Evolutionary conservation across 371 early-diverging fungal species (phyloP).

Genomic region (Lichtheimia hyalospora): DNA sequence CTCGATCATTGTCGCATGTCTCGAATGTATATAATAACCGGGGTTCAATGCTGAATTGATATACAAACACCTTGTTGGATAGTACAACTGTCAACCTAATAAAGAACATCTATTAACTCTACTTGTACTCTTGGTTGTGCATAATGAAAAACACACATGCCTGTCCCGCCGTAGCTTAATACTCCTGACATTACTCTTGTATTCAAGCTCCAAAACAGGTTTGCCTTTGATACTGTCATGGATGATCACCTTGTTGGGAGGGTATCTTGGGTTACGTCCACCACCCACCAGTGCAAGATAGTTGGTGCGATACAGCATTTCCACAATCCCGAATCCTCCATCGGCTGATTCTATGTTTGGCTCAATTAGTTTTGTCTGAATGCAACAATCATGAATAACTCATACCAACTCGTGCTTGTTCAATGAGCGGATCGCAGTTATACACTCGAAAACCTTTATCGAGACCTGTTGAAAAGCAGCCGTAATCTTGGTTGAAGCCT

Average conservation of each 20-base stretch:
- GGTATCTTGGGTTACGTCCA: slow-evolving; percentile 84
- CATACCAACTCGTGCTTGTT: slow-evolving; percentile 79
- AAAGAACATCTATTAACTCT: background rate
- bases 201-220: slow-evolving; percentile 79
- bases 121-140: background rate
- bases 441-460: slow-evolving; percentile 89
- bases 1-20: slow-evolving; percentile 81
- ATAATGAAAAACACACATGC: slow-evolving; percentile 32
- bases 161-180: slow-evolving; percentile 81
- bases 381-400: background rate
- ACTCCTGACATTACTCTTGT: slow-evolving; percentile 77
- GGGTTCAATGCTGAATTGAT: slow-evolving; percentile 73
- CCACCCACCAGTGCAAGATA: slow-evolving; percentile 96
- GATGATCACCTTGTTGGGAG: slow-evolving; percentile 90
- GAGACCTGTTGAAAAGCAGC: slow-evolving; percentile 93
- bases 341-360: slow-evolving; percentile 70
- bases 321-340: slow-evolving; percentile 89
- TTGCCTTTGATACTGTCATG: slow-evolving; percentile 81
- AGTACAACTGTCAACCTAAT: slow-evolving; percentile 77
- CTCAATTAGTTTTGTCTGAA: background rate
- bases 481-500: slow-evolving; percentile 83
- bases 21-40: slow-evolving; percentile 80
- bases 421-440: slow-evolving; percentile 90
- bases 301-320: slow-evolving; percentile 94
- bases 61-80: slow-evolving; percentile 82